A percentile compares a stretch with the other conserved stretches of the same genome.
phyloP scores from a whole-genome alignment of 495 filamentous ascomycete species.

The Melanomma pulvis-pyrius region DNA sequence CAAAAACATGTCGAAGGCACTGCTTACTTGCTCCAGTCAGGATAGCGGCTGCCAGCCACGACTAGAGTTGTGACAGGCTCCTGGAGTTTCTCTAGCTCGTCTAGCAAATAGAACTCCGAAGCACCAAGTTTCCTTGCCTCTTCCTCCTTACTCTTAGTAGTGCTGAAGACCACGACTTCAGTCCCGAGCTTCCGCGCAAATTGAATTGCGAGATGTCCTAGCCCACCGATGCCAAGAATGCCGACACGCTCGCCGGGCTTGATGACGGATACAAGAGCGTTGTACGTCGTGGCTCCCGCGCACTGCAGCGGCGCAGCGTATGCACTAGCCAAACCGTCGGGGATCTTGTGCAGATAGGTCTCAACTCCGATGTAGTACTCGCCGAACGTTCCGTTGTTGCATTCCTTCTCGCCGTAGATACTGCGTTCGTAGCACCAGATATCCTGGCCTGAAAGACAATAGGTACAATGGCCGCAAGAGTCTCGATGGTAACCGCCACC shows the following conservation, averaged over 20 bases:
- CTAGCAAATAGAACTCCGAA: conserved; percentile 44
- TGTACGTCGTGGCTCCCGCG: conserved; percentile 43
- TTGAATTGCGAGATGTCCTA: conserved; percentile 65
- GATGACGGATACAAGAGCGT: conserved; percentile 53
- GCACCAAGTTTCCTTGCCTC: conserved; percentile 45
- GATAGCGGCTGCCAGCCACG: conserved; percentile 40
- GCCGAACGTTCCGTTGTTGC: conserved; percentile 30
- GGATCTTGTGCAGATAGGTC: conserved; percentile 38
- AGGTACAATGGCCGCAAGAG: conserved; percentile 41
- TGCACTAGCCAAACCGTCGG: conserved; percentile 19
- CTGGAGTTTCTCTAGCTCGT: conserved; percentile 38
- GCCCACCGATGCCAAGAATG: conserved; percentile 63
- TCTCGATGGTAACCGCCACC: conserved; percentile 45
- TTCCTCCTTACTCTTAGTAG: conserved; percentile 41
- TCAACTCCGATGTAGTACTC: conserved; percentile 35
- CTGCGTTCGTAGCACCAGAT: conserved; percentile 34
- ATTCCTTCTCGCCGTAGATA: conserved; percentile 28
- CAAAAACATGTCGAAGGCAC: background rate
- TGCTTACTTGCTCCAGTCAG: conserved; percentile 37
- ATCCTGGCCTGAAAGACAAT: conserved; percentile 29
- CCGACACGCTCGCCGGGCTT: conserved; percentile 58
- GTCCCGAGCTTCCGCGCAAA: conserved; percentile 44
- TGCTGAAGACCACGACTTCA: conserved; percentile 45
- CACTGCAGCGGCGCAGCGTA: conserved; percentile 38
- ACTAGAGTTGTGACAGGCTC: conserved; percentile 39